Evolutionary conservation across 257 asterid species (phyloP), one percentile per base, ranked within the genome.

Genomic region (Przewalskia tangutica): DNA sequence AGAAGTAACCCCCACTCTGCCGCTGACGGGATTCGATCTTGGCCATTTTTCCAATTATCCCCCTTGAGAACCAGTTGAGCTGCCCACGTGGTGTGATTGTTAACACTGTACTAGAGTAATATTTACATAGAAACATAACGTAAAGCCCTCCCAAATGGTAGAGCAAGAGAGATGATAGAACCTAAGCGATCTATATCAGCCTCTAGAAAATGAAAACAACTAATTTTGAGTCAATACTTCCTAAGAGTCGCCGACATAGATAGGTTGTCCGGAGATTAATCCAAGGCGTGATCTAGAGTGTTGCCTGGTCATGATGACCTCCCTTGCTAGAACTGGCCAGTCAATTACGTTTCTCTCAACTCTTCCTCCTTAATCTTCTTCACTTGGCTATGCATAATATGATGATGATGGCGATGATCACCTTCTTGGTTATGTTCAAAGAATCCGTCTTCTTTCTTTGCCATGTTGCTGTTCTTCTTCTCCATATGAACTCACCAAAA

Each of bases 281-380:
- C 89, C 87, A n/a, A 86, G 86, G 59, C 86, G 81, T 32, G 89
- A 86, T 67, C 87, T 80, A 16, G 89, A 84, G 67, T 80, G 84
- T 48, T 84, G 87, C 63, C 84, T 82, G 58, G 50, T 50, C 66
- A 84, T 79, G 75, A 77, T 73, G 66, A 77, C 60, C 65, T 68
- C 84, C 50, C 84, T 63, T 27, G 79, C 77, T 55, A 51, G 27
- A 23, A 17, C 53, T 10, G 81, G 77, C 82, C 81, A 55, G 44
- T 82, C 87, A 16, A 82, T 53, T 8, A 66, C 79, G 34, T 79
- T 81, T 42, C 81, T 84, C 59, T 82, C 83, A 3, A 82, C 56
- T 86, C 89, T 75, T 86, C 87, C 56, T 65, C 84, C 68, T 79
- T 82, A 27, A 86, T 83, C 71, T 86, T 86, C 89, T 84, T 80